Percentiles rank a stretch among this genome's conserved stretches.
These are phyloP conservation scores for Xylaria acuta DNA, from an alignment of 495 filamentous ascomycete species.

Conservation along the genomic window DNA sequence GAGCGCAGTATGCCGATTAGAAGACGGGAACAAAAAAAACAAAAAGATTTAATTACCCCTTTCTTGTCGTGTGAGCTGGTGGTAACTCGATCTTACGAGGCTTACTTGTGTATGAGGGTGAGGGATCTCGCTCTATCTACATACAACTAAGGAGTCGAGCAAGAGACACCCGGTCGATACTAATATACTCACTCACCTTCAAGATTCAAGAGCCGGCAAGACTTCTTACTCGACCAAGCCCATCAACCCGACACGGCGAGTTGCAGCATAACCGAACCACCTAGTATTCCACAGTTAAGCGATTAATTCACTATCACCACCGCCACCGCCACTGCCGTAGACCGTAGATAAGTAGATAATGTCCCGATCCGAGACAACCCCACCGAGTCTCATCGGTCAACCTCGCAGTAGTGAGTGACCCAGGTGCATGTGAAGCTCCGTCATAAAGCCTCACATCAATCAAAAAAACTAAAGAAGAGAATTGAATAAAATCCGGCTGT, in stretches of 20 bases:
- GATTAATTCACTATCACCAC: neutral
- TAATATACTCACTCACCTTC: neutral
- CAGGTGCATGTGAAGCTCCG: neutral
- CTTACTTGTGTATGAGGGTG: neutral
- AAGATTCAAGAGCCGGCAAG: neutral
- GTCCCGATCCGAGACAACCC: neutral
- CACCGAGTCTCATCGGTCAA: neutral
- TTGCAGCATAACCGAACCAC: no score
- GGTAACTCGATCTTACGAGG: neutral
- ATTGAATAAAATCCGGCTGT: neutral
- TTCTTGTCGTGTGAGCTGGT: neutral
- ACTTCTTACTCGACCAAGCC: neutral
- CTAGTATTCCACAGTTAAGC: neutral
- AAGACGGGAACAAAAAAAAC: neutral
- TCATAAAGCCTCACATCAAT: neutral
- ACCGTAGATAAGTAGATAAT: neutral
- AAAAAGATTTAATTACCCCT: neutral
- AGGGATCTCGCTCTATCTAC: neutral
- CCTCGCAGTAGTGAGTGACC: neutral
- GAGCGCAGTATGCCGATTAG: neutral
- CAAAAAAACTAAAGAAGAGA: no score
- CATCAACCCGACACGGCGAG: neutral
- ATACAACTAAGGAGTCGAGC: neutral
- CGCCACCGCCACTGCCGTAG: neutral
- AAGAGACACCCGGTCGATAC: neutral